Evolutionary conservation across 2,329 filamentous ascomycete genomes (phyloP), one percentile per base, ranked within the genome.

Genomic region (Ploettnerulaceae sp.): DNA sequence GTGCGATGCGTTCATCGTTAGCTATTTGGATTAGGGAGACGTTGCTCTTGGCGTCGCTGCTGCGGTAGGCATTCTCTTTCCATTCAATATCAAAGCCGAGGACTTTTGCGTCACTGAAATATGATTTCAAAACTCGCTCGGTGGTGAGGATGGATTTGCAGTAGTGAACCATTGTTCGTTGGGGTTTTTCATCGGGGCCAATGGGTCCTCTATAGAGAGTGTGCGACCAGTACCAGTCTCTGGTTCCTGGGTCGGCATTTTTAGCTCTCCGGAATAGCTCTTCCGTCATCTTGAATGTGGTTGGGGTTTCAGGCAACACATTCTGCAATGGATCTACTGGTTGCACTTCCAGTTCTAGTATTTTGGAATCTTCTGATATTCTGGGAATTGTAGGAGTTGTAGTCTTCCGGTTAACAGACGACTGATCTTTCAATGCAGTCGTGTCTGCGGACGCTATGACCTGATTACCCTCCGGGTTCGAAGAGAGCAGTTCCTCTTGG

Each of bases 31-130:
- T 83, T 28, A 96, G 67, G 0, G 86, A 90, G 5, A 94, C 77
- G 51, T 89, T 88, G 41, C 75, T 71, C 54, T 85, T 83, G 3
- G 81, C 67, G 3, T 73, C 71, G 2, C 72, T 63, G 6, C 54
- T 57, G 15, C 63, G 71, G 5, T 61, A 68, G 0, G 79, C 72
- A 11, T 36, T 26, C 5, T 75, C 69, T 42, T 79, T 73, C 90
- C 91, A 96, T 68, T 96, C 91, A 52, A 96, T 74, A 60, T 96
- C 90, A 51, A 96, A 89, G 0, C 90, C 90, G n/a, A 96, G 64
- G 2, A 94, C 67, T 29, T 78, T 71, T 59, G 93, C 80, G 20
- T 75, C 56, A 29, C 81, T 61, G 56, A 96, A 95, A 47, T 84
- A 73, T 47, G 76, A 65, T 14, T 77, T 70, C 48, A 79, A 72